Evolutionary conservation across 352 stramenopile species (phyloP).

Genomic region (Pythium dissotocum): DNA sequence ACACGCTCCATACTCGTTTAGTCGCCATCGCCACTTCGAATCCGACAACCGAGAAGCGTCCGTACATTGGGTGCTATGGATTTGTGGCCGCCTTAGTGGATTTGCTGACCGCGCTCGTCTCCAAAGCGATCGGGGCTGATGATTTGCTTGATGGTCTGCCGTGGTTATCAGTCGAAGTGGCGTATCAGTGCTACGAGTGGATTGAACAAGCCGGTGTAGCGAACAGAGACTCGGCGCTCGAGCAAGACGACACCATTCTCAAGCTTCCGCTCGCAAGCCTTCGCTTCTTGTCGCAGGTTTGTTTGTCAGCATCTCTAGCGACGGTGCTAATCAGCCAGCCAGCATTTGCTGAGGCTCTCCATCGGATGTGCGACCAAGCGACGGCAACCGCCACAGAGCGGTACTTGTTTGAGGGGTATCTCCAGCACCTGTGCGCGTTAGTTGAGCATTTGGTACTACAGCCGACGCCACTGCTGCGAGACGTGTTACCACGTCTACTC

Average conservation of each 20-base stretch:
- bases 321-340: not conserved
- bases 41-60: not conserved
- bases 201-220: not conserved
- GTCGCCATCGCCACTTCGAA: not conserved
- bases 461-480: not conserved
- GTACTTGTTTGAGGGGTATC: not conserved
- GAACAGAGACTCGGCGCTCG: no score
- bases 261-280: constrained; percentile 5
- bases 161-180: constrained; percentile 2
- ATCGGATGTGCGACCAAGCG: not conserved
- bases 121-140: not conserved
- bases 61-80: not conserved
- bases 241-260: not conserved
- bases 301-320: not conserved
- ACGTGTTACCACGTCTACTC: not conserved
- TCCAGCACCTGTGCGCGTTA: not conserved
- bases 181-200: not conserved
- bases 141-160: not conserved
- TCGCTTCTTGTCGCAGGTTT: not conserved
- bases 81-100: not conserved
- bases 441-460: not conserved
- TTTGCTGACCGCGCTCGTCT: not conserved
- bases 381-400: not conserved
- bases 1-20: not conserved
- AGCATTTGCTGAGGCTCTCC: not conserved